Percentiles rank a stretch among this genome's conserved stretches.
Conservation (phyloP, 2,329 filamentous ascomycete genomes). For the Arthroderma sp. region DNA sequence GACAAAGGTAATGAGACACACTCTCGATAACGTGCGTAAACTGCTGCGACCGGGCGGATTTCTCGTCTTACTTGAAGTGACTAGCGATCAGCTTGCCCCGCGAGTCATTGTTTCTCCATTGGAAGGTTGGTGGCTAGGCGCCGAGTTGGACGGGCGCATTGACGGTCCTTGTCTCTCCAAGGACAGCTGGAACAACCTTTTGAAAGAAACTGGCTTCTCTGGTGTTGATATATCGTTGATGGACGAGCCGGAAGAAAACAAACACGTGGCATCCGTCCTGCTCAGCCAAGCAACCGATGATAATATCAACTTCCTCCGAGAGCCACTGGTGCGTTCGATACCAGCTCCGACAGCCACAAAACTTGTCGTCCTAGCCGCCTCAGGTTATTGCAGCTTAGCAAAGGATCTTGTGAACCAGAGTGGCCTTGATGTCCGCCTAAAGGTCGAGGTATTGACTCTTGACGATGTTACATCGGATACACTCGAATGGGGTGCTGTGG, state of each 20-base stretch:
- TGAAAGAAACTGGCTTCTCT: constrained; percentile 6
- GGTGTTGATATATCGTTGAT: constrained; percentile 8
- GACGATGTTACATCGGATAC: too few species aligned
- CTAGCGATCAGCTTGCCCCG: constrained; percentile 14
- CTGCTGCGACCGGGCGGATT: constrained; percentile 36
- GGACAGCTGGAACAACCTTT: constrained; percentile 5
- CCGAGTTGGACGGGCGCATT: constrained; percentile 1
- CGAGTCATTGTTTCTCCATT: constrained; percentile 17
- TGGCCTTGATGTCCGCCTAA: too few species aligned
- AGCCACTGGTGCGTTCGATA: background rate
- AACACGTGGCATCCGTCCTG: constrained; percentile 1
- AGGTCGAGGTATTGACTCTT: too few species aligned
- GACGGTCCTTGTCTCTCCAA: constrained; percentile 1
- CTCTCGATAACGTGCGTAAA: constrained; percentile 21
- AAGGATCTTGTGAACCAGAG: too few species aligned
- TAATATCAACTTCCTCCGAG: too few species aligned
- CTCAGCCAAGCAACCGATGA: too few species aligned
- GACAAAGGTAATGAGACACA: constrained; percentile 16
- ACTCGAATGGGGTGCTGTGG: too few species aligned
- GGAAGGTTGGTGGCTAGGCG: constrained; percentile 17
- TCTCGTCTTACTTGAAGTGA: constrained; percentile 32
- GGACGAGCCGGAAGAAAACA: constrained; percentile 7
- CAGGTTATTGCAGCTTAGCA: too few species aligned
- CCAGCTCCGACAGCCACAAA: too few species aligned
- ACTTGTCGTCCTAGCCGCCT: too few species aligned